Evolutionary conservation across 1,139 yeast genomes (phyloP), one percentile per base, ranked within the genome.

Genomic region (Lodderomyces metapsilosis): DNA sequence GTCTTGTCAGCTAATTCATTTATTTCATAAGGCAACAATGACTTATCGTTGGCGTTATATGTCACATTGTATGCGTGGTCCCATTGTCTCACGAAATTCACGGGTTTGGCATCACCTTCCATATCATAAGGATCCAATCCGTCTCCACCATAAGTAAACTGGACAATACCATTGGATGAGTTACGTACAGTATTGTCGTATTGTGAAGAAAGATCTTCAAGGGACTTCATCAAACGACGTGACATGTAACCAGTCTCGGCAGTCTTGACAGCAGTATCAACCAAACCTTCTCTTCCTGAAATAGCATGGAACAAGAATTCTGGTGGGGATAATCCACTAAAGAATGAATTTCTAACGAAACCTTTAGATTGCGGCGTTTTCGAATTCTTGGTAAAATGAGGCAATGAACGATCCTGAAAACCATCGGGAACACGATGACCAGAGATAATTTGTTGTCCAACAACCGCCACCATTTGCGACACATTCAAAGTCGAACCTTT

Each of bases 381-480:
- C 48, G 98, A 89, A 62, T 87, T 88, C 64, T 94, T 94, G 41
- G 89, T 83, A 71, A 94, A 94, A 70, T 94, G 99, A 9, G 99
- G 99, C 50, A 94, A 71, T 0, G 98, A 88, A 66, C 99, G 82
- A 66, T 94, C 98, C 65, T 94, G 98, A 76, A 94, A 94, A 21
- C 99, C 99, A 76, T 94, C 96, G 16, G 98, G 98, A 52, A 94
- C 98, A 78, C 99, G 96, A 60, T 88, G 87, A 65, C 99, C 99
- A 4, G 96, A 83, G 55, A 94, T 94, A 71, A 94, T 94, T 65
- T 94, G 99, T 68, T 94, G 99, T 45, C 99, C 99, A 38, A 94
- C 99, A 61, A 94, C 97, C 0, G 99, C 98, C 76, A 94, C 98
- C 99, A 94, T 94, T 69, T 94, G 99, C 9, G 98, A 92, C 35